These are phyloP conservation scores for Dryas drummondii DNA, from an alignment of 306 rosid genomes.

Conservation along the genomic window DNA sequence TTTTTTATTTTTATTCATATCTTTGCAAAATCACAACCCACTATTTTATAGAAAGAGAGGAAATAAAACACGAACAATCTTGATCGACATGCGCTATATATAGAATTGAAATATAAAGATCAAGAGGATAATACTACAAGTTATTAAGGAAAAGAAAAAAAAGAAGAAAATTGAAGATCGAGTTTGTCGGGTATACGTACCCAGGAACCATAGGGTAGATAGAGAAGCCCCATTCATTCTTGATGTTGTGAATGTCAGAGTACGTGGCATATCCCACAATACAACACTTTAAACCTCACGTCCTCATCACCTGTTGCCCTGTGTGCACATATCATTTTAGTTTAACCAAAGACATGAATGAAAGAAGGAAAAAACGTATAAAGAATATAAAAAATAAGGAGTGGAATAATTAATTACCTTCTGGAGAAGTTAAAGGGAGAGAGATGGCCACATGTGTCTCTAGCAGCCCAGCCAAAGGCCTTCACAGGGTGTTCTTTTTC, in stretches of 20 bases:
- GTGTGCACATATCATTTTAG: neutral
- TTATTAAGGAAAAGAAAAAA: too few species aligned
- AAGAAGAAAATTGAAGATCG: neutral
- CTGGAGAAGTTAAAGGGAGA: conserved; percentile 45
- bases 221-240: conserved; percentile 21
- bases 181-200: neutral
- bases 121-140: too few species aligned
- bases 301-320: conserved; percentile 24
- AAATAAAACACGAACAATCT: too few species aligned
- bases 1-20: too few species aligned
- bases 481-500: conserved; percentile 41
- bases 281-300: conserved; percentile 25
- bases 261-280: conserved; percentile 32
- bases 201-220: conserved; percentile 27
- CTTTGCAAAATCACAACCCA: too few species aligned
- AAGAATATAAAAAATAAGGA: neutral
- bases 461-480: conserved; percentile 54
- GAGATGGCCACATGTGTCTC: conserved; percentile 36
- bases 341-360: neutral
- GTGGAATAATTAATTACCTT: conserved; percentile 20
- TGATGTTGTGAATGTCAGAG: conserved; percentile 17
- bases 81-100: too few species aligned
- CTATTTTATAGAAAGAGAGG: too few species aligned
- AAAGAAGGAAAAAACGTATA: neutral
- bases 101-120: too few species aligned